A percentile compares a stretch with the other conserved stretches of the same genome.
Evolutionary conservation across 148 eudicot species (phyloP).

Genomic region (Persicaria tinctoria): DNA sequence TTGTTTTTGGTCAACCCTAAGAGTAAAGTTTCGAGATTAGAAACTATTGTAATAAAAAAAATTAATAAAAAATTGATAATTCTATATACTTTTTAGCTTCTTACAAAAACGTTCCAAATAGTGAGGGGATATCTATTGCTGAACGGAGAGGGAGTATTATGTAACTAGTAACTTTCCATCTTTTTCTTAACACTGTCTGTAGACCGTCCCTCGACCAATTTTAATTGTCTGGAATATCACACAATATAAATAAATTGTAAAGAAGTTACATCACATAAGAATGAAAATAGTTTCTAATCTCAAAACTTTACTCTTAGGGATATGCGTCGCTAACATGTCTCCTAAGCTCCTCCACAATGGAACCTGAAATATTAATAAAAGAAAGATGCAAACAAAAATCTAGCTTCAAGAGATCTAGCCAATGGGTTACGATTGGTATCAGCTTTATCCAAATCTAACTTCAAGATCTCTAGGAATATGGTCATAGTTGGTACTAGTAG

Average conservation of each 20-base stretch:
- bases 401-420: background rate
- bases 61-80: no score
- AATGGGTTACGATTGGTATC: no score
- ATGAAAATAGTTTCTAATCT: background rate
- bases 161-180: background rate
- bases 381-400: background rate
- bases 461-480: no score
- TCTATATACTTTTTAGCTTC: no score
- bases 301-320: background rate
- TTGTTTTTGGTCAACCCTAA: background rate
- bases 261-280: conserved; percentile 3
- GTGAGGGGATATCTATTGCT: no score
- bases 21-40: background rate
- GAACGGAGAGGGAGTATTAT: background rate
- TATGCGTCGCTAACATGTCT: background rate
- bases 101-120: no score
- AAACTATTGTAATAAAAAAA: background rate
- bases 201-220: background rate
- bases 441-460: no score
- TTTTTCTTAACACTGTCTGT: background rate
- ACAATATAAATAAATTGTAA: background rate
- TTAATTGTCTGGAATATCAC: background rate
- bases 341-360: conserved; percentile 3
- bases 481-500: no score
- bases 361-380: background rate